These are phyloP conservation scores for Lichtheimia corymbifera DNA, from an alignment of 371 early-diverging fungal species.

Conservation along the genomic window DNA sequence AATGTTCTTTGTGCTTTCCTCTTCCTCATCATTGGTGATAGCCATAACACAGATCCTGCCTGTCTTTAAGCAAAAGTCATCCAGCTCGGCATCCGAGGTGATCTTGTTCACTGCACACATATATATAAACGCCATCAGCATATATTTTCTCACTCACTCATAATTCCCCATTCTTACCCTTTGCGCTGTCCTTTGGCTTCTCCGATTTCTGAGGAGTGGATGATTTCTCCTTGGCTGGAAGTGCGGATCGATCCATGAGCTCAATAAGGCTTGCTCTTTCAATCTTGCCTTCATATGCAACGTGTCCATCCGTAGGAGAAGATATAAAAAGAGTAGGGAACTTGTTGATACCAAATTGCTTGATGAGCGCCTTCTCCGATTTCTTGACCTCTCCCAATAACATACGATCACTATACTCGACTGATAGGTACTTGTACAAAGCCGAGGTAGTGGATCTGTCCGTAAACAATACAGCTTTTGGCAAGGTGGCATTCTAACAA, in stretches of 20 bases:
- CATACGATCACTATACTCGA: constrained; percentile 68
- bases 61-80: constrained; percentile 7
- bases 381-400: constrained; percentile 73
- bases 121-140: background rate
- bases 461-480: constrained; percentile 78
- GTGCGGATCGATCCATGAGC: constrained; percentile 61
- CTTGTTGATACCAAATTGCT: constrained; percentile 53
- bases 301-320: constrained; percentile 31
- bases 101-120: constrained; percentile 13
- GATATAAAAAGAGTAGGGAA: constrained; percentile 72
- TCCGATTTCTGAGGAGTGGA: background rate
- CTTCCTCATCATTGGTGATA: constrained; percentile 62
- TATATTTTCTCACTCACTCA: background rate
- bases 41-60: constrained; percentile 60
- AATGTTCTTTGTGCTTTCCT: constrained; percentile 49
- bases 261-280: constrained; percentile 57
- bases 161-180: background rate
- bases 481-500: constrained; percentile 42
- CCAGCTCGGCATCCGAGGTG: background rate
- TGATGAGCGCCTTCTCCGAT: constrained; percentile 51
- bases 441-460: constrained; percentile 72
- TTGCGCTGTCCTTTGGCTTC: constrained; percentile 8
- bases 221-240: constrained; percentile 16
- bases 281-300: constrained; percentile 50
- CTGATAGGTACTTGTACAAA: constrained; percentile 84